phyloP scores from a whole-genome alignment of 331 rosid genomes.

The Quercus tomentella region DNA sequence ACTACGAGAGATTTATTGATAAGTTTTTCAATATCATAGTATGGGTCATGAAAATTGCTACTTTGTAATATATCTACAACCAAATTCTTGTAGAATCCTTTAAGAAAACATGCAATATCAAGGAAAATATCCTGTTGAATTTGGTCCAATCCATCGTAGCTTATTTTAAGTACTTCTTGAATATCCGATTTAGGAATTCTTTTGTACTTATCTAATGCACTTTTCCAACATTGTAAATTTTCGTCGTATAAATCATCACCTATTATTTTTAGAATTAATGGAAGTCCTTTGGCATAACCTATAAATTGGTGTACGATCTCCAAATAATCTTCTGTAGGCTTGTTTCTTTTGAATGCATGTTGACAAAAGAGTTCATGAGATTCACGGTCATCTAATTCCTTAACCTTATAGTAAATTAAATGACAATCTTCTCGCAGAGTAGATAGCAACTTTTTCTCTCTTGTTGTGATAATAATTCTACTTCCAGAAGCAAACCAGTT shows the following conservation, averaged over 20 bases:
- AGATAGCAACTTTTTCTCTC: background rate
- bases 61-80: slow-evolving; percentile 5
- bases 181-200: background rate
- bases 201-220: background rate
- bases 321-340: background rate
- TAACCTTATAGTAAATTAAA: background rate
- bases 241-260: background rate
- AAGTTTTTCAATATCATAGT: background rate
- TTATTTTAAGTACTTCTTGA: slow-evolving; percentile 9
- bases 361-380: slow-evolving; percentile 19
- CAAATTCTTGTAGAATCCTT: background rate
- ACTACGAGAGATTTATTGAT: background rate
- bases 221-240: background rate
- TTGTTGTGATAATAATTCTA: slow-evolving; percentile 20
- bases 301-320: background rate
- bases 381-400: background rate
- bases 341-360: slow-evolving; percentile 14
- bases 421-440: background rate
- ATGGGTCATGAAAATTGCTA: background rate
- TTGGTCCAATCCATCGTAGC: slow-evolving; percentile 7
- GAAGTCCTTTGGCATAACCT: slow-evolving; percentile 6
- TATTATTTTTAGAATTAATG: slow-evolving; percentile 10
- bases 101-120: slow-evolving; percentile 21
- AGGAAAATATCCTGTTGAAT: background rate
- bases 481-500: slow-evolving; percentile 27